Percentiles rank a stretch among this genome's conserved stretches.
Conservation (phyloP, 1,284 basidiomycete species). For the Irpex sp. region DNA sequence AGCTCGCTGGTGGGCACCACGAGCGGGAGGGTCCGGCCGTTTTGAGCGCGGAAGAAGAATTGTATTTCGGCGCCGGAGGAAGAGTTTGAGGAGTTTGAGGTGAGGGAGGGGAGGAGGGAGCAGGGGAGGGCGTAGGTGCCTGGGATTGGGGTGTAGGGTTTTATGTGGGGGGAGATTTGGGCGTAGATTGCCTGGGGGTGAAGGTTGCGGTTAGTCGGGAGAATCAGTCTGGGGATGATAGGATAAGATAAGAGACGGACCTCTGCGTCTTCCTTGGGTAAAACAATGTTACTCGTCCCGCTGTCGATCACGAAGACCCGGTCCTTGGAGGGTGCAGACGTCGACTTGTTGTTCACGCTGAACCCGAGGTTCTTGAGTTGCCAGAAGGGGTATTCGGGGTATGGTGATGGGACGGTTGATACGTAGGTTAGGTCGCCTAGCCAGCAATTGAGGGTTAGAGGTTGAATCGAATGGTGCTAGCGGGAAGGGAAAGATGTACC, state of each 20-base stretch:
- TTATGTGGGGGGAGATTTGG: constrained; percentile 48
- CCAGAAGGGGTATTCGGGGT: constrained; percentile 36
- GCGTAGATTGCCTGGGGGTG: constrained; percentile 46
- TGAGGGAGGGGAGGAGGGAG: constrained; percentile 35
- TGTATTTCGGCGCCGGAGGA: background rate
- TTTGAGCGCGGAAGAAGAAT: background rate
- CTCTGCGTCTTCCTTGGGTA: constrained; percentile 41
- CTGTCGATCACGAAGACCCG: constrained; percentile 51
- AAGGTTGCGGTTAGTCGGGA: too few relatives aligned
- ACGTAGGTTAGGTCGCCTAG: background rate
- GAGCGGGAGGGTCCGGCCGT: background rate
- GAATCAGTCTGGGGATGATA: too few relatives aligned
- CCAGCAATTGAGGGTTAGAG: too few relatives aligned
- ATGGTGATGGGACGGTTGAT: constrained; percentile 4
- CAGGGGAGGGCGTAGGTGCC: constrained; percentile 53
- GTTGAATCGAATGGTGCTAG: too few relatives aligned
- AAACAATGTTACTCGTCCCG: constrained; percentile 51
- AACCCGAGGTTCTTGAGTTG: constrained; percentile 37
- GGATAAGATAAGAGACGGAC: too few relatives aligned
- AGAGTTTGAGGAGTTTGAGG: constrained; percentile 37
- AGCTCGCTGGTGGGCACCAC: constrained; percentile 25
- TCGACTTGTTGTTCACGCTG: constrained; percentile 48
- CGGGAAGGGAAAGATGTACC: constrained; percentile 19
- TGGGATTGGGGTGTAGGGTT: constrained; percentile 40
- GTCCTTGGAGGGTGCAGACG: constrained; percentile 30